Evolutionary conservation across 129 eudicot genomes (phyloP), one percentile per base, ranked within the genome.

Genomic region (Flaveria robusta): DNA sequence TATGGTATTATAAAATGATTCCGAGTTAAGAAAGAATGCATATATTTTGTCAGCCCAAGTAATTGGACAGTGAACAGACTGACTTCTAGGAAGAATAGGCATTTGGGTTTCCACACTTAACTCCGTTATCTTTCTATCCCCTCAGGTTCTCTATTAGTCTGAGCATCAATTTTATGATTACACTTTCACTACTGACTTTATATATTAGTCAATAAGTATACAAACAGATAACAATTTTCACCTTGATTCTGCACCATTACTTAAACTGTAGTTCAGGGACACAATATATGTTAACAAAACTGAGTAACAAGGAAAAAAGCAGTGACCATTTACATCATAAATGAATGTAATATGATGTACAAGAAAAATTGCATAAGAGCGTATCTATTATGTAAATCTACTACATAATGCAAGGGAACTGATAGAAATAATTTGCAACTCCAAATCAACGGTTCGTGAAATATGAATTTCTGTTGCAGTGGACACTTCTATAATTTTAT

Each of bases 291-390:
- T 13, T 13, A 62, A 27, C 20, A 62, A 27, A 27, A 62, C 68
- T 7, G 16, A 14, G 20, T 14, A 27, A 62, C 11, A 14, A 27
- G 68, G 15, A 60, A 60, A 27, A 14, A 1, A 62, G 41, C 20
- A 27, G 52, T 24, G n/a, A 12, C 29, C 27, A 59, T 43, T 24
- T 11, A 54, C 19, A 74, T 62, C 59, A 45, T 43, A 12, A 4
- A 74, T 74, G 70, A 60, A 20, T 74, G 18, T 8, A 60, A 59
- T 1, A 64, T 20, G 63, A 74, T 2, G 20, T 62, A 74, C n/a
- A 60, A 60, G 15, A 2, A 58, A 23, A 62, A 27, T 59, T 24
- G 75, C 64, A 18, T 50, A 46, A 23, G 3, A 41, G 55, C 22
- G 4, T 2, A 74, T 74, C 18, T 60, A 24, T 15, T 31, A 60